Evolutionary conservation across 129 eudicot genomes (phyloP), one percentile per base, ranked within the genome.

Genomic region (Artemisia tridentata): DNA sequence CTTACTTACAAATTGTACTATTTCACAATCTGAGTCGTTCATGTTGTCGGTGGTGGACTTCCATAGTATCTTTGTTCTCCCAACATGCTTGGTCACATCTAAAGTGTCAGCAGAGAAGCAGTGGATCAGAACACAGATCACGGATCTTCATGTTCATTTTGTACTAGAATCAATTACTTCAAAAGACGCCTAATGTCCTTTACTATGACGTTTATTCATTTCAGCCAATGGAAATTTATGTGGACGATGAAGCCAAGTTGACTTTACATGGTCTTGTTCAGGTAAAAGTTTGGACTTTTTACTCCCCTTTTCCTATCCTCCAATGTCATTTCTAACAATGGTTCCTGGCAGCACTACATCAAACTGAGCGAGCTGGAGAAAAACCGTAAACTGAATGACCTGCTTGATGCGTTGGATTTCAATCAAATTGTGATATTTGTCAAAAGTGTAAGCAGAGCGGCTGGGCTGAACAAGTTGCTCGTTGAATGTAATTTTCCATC

Each of bases 161-260:
- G 29, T 27, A 48, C 15, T 53, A 9, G 74, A 55, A 76, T 74
- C 71, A 74, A 75, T 80, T 7, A 38, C 9, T 38, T 38, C 11
- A 38, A 38, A 78, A 72, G 84, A 72, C 81, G 76, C 81, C 85
- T 89, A 86, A 84, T 80, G 70, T 83, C 84, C 80, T 85, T 83
- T 86, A 73, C 81, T 75, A 47, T 89, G 83, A 74, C 82, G 73
- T 84, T 85, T 86, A 72, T 86, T 81, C 81, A 80, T 90, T 86
- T 78, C 91, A 90, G 96, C 93, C 93, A 15, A 90, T 90, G 96
- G 93, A 90, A 82, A 90, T 86, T 70, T 90, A 90, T 78, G 96
- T 86, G 76, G 96, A 90, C 57, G 96, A 90, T 50, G 96, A 90
- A 67, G 93, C 96, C 74, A 90, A 90, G 77, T 69, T 90, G 96